Conservation (phyloP, 495 filamentous ascomycete genomes). For the Emericellopsis terricola region DNA sequence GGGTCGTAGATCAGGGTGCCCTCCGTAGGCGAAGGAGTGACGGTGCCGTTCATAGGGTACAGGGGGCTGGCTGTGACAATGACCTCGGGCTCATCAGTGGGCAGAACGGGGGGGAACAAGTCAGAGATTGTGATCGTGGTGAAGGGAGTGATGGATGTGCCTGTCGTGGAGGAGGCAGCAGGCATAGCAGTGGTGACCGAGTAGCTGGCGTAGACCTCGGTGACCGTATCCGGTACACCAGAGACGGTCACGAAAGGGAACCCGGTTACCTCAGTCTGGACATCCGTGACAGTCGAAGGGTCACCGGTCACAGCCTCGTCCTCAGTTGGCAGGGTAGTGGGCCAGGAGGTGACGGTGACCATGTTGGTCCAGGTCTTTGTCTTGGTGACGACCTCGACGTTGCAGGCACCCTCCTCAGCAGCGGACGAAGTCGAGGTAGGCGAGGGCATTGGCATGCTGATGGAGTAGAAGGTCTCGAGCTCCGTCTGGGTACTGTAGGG, state of each 20-base stretch:
- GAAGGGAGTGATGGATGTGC: neutral
- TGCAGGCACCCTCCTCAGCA: too few relatives aligned
- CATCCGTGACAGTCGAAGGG: slow-evolving; percentile 3
- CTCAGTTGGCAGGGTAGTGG: slow-evolving; percentile 1
- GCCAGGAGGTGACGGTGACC: slow-evolving; percentile 5
- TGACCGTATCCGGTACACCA: slow-evolving; percentile 1
- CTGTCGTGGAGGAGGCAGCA: neutral
- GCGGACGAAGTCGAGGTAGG: too few relatives aligned
- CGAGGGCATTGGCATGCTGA: neutral
- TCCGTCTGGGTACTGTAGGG: slow-evolving; percentile 2
- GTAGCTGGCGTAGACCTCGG: slow-evolving; percentile 7
- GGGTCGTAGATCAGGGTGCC: neutral
- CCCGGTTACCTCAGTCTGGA: slow-evolving; percentile 2
- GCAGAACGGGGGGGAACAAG: slow-evolving; percentile 2
- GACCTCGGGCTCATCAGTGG: slow-evolving; percentile 1
- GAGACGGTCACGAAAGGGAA: slow-evolving; percentile 3
- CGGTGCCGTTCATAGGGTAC: slow-evolving; percentile 2
- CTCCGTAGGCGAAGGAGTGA: too few relatives aligned
- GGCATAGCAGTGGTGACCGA: slow-evolving; percentile 1
- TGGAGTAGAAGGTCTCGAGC: slow-evolving; percentile 1
- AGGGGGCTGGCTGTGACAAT: neutral
- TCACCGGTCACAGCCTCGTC: slow-evolving; percentile 1
- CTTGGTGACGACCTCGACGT: neutral
- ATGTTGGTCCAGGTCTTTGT: slow-evolving; percentile 4
- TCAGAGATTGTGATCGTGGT: slow-evolving; percentile 3